Base-by-base conservation (phyloP, 768 basidiomycete genomes). In the Kwoniella pini region DNA sequence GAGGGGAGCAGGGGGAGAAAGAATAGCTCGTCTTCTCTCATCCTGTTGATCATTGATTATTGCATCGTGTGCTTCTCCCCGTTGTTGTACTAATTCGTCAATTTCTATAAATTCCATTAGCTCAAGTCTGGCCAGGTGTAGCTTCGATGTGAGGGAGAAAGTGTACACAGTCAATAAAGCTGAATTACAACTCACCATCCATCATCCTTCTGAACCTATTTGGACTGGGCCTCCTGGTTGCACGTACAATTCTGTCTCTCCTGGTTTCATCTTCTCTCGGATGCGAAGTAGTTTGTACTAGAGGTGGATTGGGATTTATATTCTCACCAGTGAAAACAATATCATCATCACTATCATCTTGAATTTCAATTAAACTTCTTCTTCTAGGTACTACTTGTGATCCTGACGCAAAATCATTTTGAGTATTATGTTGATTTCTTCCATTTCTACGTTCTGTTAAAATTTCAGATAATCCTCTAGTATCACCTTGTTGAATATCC, bases 141-240 rank as follows among this genome's bases (percentile, higher is more conserved):
- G n/a, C n/a, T n/a, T n/a, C n/a, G n/a, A n/a, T n/a, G n/a, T n/a
- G n/a, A n/a, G n/a, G n/a, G n/a, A n/a, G n/a, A n/a, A n/a, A n/a
- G n/a, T n/a, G n/a, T n/a, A n/a, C n/a, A n/a, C n/a, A n/a, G n/a
- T n/a, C n/a, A n/a, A n/a, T n/a, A n/a, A n/a, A n/a, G n/a, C n/a
- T n/a, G n/a, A n/a, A n/a, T n/a, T n/a, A n/a, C n/a, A n/a, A 54
- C 59, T 61, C 52, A 61, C 59, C 59, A 48, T 46, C 36, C 51
- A 61, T 61, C 30, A 53, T 53, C 26, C 51, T 43, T 28, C 44
- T 45, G 42, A 61, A 61, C 7, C 54, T 44, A 22, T 33, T 42
- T 13, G 43, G 48, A 27, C 21, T 24, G 24, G 48, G 48, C 26
- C 22, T 48, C 21, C 27, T 28, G 26, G 9, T 48, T 28, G 0